Conservation (phyloP, 306 rosid species). For the Citrullus colocynthis region DNA sequence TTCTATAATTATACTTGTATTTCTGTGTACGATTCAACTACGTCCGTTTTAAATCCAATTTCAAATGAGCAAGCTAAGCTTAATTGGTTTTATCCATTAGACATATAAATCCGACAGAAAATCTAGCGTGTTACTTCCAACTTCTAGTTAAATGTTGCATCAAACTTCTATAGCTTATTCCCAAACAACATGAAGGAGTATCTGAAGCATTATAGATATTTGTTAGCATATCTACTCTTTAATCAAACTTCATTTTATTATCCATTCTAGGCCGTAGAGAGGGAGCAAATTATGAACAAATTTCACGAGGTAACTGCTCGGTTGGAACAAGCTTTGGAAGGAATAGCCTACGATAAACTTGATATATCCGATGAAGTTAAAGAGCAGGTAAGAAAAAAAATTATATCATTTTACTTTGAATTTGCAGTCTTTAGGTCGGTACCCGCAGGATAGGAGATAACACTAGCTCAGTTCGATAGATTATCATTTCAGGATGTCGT, state of each 20-base stretch:
- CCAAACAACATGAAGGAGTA: neutral
- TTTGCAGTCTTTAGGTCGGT: neutral
- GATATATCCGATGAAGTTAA: slow-evolving; percentile 97
- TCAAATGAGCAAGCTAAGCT: neutral
- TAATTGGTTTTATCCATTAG: neutral
- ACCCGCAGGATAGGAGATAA: neutral
- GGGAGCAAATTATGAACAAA: slow-evolving; percentile 59
- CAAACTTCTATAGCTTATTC: neutral
- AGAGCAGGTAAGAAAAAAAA: slow-evolving; percentile 63
- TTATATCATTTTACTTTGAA: neutral
- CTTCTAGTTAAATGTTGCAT: neutral
- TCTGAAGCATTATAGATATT: neutral
- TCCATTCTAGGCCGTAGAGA: slow-evolving; percentile 53
- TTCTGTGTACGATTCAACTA: neutral
- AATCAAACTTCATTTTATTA: neutral
- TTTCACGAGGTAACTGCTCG: slow-evolving; percentile 56
- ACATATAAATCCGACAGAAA: neutral
- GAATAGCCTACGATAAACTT: slow-evolving; percentile 56
- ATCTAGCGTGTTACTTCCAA: neutral
- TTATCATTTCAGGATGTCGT: neutral
- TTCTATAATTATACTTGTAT: slow-evolving; percentile 1
- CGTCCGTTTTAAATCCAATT: neutral
- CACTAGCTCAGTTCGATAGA: neutral
- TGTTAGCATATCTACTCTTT: neutral
- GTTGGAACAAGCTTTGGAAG: slow-evolving; percentile 63